Evolutionary conservation across 371 early-diverging fungal genomes (phyloP), one percentile per base, ranked within the genome.

Genomic region (Actinomortierella wolfii): DNA sequence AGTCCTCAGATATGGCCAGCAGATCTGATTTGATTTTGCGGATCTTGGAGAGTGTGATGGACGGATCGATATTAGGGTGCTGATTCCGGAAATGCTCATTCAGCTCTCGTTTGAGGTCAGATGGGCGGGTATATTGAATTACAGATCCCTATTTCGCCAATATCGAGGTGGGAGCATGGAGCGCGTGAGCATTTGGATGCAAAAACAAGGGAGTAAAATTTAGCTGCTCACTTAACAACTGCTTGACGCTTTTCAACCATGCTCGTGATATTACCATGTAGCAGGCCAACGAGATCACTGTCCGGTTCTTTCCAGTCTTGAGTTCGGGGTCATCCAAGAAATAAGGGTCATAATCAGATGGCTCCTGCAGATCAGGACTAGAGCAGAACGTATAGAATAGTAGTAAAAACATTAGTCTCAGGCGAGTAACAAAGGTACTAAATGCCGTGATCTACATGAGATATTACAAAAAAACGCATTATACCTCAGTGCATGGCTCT

Each of bases 41-140:
- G 24, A 95, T 93, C 66, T 93, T 89, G 56, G 86, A 87, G 34
- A 95, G 76, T 0, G 92, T 94, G 28, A 95, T 79, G 17, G 86
- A 80, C 20, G 83, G 70, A 40, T 90, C 87, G 28, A 94, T 83
- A 25, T 85, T 82, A 0, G 93, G 94, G 63, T 94, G 92, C 14
- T 81, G 76, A 43, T 84, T 78, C 13, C 87, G 81, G 64, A 95
- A 95, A 54, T 88, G 87, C 68, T 90, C 93, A 64, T 95, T 93
- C 29, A 92, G 61, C 56, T 89, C 89, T 14, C 82, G 76, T 26
- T 84, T 86, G 26, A 82, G 51, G 56, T 87, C 87, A n/a, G 89
- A 79, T 15, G 86, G 77, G 25, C 73, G 69, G 60, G 80, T 80
- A 67, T 85, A 87, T 61, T 85, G 84, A 45, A 89, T 78, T 29